Evolutionary conservation across 371 early-diverging fungal species (phyloP).

Genomic region (Apophysomyces trapeziformis): DNA sequence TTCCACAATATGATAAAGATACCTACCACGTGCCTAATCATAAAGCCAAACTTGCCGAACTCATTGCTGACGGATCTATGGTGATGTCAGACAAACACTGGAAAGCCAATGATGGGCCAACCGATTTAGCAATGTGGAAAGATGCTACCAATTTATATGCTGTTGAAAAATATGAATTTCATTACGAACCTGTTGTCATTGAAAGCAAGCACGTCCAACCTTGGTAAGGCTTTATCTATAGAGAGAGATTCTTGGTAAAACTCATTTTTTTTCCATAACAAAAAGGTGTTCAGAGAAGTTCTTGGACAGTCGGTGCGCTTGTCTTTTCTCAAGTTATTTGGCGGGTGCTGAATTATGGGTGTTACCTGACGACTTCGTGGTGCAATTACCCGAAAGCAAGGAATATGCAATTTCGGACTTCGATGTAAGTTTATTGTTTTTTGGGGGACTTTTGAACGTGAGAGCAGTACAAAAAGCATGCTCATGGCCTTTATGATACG

Average conservation of each 20-base stretch:
- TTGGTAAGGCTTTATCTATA: conserved; percentile 31
- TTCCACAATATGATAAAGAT: conserved; percentile 20
- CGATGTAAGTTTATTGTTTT: conserved; percentile 37
- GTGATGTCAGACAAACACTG: conserved; percentile 46
- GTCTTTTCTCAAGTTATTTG: conserved; percentile 47
- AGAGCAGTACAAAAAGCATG: background rate
- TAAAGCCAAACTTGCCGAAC: conserved; percentile 33
- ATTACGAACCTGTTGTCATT: conserved; percentile 53
- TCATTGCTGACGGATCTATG: conserved; percentile 34
- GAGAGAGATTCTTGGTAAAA: background rate
- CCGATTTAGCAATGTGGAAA: conserved; percentile 43
- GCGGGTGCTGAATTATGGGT: conserved; percentile 54
- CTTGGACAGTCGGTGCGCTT: conserved; percentile 51
- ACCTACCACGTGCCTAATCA: conserved; percentile 30
- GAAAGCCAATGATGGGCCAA: conserved; percentile 51
- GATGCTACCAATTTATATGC: conserved; percentile 38
- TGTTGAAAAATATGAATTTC: conserved; percentile 49
- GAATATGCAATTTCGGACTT: conserved; percentile 44
- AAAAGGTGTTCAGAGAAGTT: conserved; percentile 53
- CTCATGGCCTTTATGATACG: background rate
- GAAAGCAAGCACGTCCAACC: conserved; percentile 45
- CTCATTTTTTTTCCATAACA: background rate
- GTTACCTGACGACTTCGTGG: conserved; percentile 46
- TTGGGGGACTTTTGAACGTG: no score
- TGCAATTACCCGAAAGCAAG: conserved; percentile 35